Evolutionary conservation across 352 stramenopile species (phyloP).

Genomic region (Phytophthora sp.): DNA sequence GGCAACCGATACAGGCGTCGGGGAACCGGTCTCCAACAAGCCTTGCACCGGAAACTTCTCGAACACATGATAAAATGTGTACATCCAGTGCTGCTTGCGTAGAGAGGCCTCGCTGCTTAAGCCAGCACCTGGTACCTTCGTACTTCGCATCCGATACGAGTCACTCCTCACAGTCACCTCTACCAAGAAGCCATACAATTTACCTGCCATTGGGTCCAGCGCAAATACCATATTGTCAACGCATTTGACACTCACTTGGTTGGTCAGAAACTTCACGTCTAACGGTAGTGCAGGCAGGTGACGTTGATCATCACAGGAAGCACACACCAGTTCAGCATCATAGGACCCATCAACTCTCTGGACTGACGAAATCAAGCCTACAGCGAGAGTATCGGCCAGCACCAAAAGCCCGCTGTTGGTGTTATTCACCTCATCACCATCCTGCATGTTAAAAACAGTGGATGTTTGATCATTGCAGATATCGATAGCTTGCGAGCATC

Average conservation of each 20-base stretch:
- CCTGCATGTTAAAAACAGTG: conserved; percentile 13
- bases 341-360: conserved; percentile 19
- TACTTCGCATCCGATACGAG: conserved; percentile 51
- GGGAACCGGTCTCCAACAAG: conserved; percentile 8
- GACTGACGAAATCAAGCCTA: conserved; percentile 20
- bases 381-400: conserved; percentile 43
- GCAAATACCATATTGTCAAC: conserved; percentile 40
- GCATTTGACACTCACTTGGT: conserved; percentile 28
- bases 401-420: conserved; percentile 16
- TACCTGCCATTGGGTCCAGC: conserved; percentile 33
- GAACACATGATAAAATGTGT: conserved; percentile 53
- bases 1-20: conserved; percentile 3
- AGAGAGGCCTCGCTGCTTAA: conserved; percentile 6
- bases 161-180: conserved; percentile 58
- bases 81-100: conserved; percentile 33
- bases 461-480: conserved; percentile 53
- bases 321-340: conserved; percentile 21
- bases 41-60: conserved; percentile 62
- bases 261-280: conserved; percentile 30
- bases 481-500: conserved; percentile 39
- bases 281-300: conserved; percentile 34
- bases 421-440: not conserved
- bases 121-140: not conserved
- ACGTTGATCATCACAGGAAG: conserved; percentile 46
- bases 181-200: conserved; percentile 30